Base-by-base conservation (phyloP, 2,329 filamentous ascomycete species). In the Talaromyces amestolkiae region DNA sequence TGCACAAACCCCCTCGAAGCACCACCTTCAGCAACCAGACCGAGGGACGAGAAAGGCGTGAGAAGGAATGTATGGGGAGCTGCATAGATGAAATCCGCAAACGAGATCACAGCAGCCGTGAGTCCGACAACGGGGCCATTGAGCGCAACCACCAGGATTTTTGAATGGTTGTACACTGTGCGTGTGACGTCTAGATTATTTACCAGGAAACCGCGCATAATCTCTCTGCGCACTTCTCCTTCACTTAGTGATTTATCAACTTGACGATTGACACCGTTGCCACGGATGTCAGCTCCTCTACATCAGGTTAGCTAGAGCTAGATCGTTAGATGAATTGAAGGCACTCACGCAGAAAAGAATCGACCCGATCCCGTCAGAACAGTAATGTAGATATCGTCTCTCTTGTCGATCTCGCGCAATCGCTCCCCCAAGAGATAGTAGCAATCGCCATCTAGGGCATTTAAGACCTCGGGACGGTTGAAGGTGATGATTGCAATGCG, bases 81-180 rank as follows among this genome's bases (percentile, higher is more conserved):
- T 74, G 86, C 89, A 83, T 98, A 98, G 76, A 98, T 86, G 82
- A 98, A 98, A 82, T 98, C 95, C 27, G 91, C 91, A 77, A 92
- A 91, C 33, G 89, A 89, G 65, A 92, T 82, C 0, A 98, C 80
- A 0, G 94, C 93, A 0, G 94, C 95, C 1, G 90, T 91, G 37
- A 98, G 88, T 6, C 95, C 95, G 62, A 99, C 85, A 11, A 89
- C 93, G 6, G 95, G 95, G 3, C 94, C 95, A 80, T 98, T 98
- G 70, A 98, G 88, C 0, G 92, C 95, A 0, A 89, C 89, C 67
- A 98, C 86, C 27, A 98, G 90, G 79, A 98, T 91, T 81, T 98
- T 97, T 72, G 93, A 91, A 80, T 98, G 95, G 15, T 88, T 89
- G 82, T 95, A 93, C 82, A 98, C 97, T 71, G 92, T 89, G 72